These are phyloP conservation scores for Actinidia chinensis DNA, from an alignment of 179 eudicot genomes.

Conservation along the genomic window DNA sequence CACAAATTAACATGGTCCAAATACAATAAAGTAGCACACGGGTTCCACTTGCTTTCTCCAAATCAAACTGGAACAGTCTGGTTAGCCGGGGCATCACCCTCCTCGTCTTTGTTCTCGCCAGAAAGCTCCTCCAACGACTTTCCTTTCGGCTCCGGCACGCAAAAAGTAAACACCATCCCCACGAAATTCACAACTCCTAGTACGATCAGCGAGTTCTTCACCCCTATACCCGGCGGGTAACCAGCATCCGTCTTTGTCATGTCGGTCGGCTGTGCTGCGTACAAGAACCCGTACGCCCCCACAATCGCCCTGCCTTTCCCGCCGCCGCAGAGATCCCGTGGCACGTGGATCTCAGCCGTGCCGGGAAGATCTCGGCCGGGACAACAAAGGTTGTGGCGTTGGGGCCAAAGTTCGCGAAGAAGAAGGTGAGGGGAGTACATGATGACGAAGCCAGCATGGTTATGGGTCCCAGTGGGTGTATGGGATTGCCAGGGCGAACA, in stretches of 20 bases:
- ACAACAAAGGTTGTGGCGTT: constrained; percentile 43
- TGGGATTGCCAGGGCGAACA: constrained; percentile 36
- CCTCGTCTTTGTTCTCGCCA: constrained; percentile 21
- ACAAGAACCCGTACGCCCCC: constrained; percentile 40
- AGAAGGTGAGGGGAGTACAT: constrained; percentile 41
- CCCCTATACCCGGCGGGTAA: constrained; percentile 38
- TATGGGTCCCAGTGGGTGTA: constrained; percentile 32
- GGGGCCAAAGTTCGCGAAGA: constrained; percentile 45
- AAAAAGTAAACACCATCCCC: constrained; percentile 34
- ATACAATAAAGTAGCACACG: too few species aligned
- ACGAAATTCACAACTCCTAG: constrained; percentile 23
- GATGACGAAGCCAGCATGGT: constrained; percentile 29
- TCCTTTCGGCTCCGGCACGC: constrained; percentile 42
- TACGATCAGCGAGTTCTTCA: constrained; percentile 24
- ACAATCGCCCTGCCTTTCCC: constrained; percentile 44
- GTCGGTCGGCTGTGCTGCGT: constrained; percentile 29
- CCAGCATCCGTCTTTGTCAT: constrained; percentile 25
- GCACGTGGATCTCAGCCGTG: constrained; percentile 42
- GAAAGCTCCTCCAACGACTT: constrained; percentile 34
- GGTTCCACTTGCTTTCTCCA: too few species aligned
- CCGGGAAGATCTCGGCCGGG: constrained; percentile 47
- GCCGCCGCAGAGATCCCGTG: constrained; percentile 45
- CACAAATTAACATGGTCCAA: too few species aligned
- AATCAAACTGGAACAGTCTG: constrained; percentile 16
- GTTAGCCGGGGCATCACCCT: not conserved